phyloP scores from a whole-genome alignment of 1,139 yeast genomes.

The Yamadazyma friedrichii region DNA sequence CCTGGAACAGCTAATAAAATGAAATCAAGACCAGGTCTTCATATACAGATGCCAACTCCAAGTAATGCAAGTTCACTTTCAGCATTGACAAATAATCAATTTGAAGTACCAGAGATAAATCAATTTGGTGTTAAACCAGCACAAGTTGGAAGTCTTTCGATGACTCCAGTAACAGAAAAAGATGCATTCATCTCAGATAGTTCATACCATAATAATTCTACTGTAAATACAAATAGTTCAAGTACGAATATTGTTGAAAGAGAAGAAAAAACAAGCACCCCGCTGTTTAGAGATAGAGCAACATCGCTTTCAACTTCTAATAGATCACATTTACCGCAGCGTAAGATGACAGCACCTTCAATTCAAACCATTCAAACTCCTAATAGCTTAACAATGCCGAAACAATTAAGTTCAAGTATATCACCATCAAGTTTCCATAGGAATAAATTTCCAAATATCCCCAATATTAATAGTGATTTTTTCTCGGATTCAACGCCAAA shows the following conservation, averaged over 20 bases:
- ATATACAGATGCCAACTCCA: constrained; percentile 51
- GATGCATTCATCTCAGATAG: constrained; percentile 21
- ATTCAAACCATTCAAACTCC: constrained; percentile 10
- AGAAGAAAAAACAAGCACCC: constrained; percentile 15
- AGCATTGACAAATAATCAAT: constrained; percentile 32
- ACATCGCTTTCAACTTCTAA: constrained; percentile 16
- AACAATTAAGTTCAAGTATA: constrained; percentile 10
- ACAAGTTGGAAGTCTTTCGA: constrained; percentile 51
- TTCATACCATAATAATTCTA: neutral
- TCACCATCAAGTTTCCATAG: constrained; percentile 9
- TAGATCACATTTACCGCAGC: constrained; percentile 10
- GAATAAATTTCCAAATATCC: constrained; percentile 36
- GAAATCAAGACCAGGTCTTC: constrained; percentile 38
- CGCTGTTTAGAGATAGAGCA: constrained; percentile 18
- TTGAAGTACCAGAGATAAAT: constrained; percentile 38
- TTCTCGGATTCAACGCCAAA: constrained; percentile 40
- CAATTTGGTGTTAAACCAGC: constrained; percentile 65
- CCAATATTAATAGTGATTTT: constrained; percentile 36
- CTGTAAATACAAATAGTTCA: neutral
- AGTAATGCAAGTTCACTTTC: constrained; percentile 33
- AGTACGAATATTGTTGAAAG: constrained; percentile 5
- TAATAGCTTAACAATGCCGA: constrained; percentile 14
- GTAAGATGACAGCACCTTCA: constrained; percentile 14
- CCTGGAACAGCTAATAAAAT: constrained; percentile 1
- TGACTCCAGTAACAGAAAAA: constrained; percentile 78